phyloP scores from a whole-genome alignment of 2,329 filamentous ascomycete species.

The Fusarium nodosum region DNA sequence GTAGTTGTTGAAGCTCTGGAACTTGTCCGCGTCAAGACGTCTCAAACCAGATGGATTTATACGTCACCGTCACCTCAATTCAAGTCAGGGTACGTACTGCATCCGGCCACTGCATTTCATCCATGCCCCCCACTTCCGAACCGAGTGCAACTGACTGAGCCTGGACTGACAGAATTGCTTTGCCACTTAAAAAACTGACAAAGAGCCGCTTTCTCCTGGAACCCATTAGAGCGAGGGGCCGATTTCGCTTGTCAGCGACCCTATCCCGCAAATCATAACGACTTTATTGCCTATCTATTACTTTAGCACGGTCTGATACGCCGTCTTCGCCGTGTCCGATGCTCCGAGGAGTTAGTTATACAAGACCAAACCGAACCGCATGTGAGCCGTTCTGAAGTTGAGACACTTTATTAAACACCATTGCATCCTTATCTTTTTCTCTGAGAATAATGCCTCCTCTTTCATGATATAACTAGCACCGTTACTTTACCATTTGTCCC shows the following conservation, averaged over 20 bases:
- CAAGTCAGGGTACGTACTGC: conserved; percentile 8
- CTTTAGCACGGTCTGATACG: conserved; percentile 27
- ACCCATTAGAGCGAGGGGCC: neutral
- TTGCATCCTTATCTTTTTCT: conserved; percentile 18
- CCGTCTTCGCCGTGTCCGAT: conserved; percentile 30
- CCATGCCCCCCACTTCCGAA: conserved; percentile 11
- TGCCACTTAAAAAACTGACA: conserved; percentile 21
- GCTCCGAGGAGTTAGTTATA: conserved; percentile 47
- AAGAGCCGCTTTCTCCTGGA: conserved; percentile 15
- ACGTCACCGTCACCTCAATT: conserved; percentile 29
- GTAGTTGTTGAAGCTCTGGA: conserved; percentile 4
- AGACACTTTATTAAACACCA: conserved; percentile 18
- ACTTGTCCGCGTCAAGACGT: conserved; percentile 5
- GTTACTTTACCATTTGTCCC: neutral
- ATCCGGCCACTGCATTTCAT: conserved; percentile 5
- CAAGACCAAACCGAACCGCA: conserved; percentile 19
- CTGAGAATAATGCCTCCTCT: neutral
- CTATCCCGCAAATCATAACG: conserved; percentile 51
- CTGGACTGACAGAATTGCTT: conserved; percentile 1
- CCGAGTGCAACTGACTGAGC: conserved; percentile 4
- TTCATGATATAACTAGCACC: neutral
- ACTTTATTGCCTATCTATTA: conserved; percentile 50
- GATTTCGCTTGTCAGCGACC: conserved; percentile 6
- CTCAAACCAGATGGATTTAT: neutral
- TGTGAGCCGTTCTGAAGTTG: conserved; percentile 7